These are phyloP conservation scores for Phytophthora litchii DNA, from an alignment of 352 stramenopile species.

Conservation along the genomic window DNA sequence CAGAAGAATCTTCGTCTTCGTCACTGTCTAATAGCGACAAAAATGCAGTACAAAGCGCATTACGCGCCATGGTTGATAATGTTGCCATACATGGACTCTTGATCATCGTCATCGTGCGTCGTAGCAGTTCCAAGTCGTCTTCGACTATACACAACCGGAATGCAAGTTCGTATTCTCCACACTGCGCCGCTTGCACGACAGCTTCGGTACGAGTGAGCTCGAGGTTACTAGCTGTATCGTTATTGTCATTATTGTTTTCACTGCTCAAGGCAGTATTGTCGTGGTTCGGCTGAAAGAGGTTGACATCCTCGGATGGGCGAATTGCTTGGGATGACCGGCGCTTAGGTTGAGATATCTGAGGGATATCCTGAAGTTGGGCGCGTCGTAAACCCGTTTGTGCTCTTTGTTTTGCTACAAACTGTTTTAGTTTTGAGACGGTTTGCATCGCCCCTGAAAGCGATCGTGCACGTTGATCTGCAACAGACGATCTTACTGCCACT, in stretches of 20 bases:
- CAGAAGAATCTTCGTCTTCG: slow-evolving; percentile 8
- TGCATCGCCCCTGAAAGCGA: slow-evolving; percentile 9
- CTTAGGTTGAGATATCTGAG: slow-evolving; percentile 25
- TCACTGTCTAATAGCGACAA: slow-evolving; percentile 49
- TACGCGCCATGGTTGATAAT: slow-evolving; percentile 42
- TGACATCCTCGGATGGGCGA: neutral
- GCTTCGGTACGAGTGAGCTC: slow-evolving; percentile 49
- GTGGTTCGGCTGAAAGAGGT: neutral
- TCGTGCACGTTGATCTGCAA: neutral
- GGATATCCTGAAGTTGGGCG: slow-evolving; percentile 17
- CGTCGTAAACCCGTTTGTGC: slow-evolving; percentile 8
- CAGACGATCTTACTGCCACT: neutral
- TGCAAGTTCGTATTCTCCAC: slow-evolving; percentile 54
- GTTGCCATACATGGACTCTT: slow-evolving; percentile 36
- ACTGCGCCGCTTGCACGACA: slow-evolving; percentile 41
- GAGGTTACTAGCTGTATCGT: neutral
- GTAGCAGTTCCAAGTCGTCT: slow-evolving; percentile 51
- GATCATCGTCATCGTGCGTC: slow-evolving; percentile 40
- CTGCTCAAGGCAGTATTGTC: slow-evolving; percentile 10
- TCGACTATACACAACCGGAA: slow-evolving; percentile 62
- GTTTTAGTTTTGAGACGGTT: slow-evolving; percentile 27
- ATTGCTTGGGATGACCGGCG: neutral
- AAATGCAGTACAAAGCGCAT: slow-evolving; percentile 60
- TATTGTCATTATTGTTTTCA: slow-evolving; percentile 6
- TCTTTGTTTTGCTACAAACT: slow-evolving; percentile 39